Evolutionary conservation across 352 stramenopile species (phyloP).

Genomic region (Phytophthora constricta): DNA sequence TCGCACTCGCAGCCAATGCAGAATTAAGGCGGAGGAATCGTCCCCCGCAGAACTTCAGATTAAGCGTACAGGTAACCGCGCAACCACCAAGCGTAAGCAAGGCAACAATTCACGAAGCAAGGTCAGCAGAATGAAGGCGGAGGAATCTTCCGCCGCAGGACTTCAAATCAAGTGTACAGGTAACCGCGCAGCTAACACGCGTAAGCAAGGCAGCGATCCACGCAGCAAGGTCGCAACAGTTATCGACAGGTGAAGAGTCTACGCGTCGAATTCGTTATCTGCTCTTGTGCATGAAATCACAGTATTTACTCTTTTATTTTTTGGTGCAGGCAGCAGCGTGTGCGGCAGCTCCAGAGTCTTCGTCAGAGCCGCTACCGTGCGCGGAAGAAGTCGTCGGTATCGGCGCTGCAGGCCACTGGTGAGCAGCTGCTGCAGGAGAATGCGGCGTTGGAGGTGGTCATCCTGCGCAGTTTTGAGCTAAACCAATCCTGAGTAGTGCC

Average conservation of each 20-base stretch:
- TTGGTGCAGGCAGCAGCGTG: slow-evolving; percentile 33
- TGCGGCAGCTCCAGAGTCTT: slow-evolving; percentile 50
- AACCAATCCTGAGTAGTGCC: not conserved
- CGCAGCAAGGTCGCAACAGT: not conserved
- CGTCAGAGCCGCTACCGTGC: slow-evolving; percentile 56
- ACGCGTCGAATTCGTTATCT: not conserved
- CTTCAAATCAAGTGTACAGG: no score
- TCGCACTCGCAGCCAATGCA: not conserved
- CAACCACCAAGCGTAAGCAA: no score
- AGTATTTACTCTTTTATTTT: not conserved
- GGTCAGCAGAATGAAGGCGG: no score
- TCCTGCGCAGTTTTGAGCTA: slow-evolving; percentile 27
- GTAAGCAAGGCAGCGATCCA: not conserved
- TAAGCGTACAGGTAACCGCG: no score
- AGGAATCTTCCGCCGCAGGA: no score
- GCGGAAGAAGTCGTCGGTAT: slow-evolving; percentile 49
- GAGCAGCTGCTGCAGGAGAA: slow-evolving; percentile 64
- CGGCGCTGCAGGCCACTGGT: slow-evolving; percentile 38
- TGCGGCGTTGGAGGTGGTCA: slow-evolving; percentile 47
- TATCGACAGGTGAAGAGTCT: slow-evolving; percentile 16
- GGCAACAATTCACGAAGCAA: no score
- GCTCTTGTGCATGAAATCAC: no score
- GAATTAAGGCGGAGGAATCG: no score
- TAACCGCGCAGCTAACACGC: not conserved
- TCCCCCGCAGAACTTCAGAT: no score